Base-by-base conservation (phyloP, 345 rosid genomes). In the Citrus medica region DNA sequence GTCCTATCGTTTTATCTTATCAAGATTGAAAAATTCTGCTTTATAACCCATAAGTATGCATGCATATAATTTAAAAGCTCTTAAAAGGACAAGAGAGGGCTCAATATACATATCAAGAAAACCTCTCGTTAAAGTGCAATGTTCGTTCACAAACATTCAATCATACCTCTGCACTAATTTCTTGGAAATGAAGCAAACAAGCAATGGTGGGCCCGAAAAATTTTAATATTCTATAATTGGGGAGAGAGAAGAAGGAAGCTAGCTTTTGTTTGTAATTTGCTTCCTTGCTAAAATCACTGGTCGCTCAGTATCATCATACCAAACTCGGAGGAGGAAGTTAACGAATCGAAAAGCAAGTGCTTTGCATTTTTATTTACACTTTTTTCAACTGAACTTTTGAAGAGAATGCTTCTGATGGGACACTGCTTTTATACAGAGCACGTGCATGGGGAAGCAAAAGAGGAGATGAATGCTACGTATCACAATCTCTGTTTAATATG, bases 161-260 rank as follows among this genome's bases (percentile, higher is more conserved):
- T 78, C 24, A 73, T 69, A 61, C 27, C 59, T 56, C 73, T 60
- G 73, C 58, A 74, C 77, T 72, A 71, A 79, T 83, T 75, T 78
- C 85, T 75, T 84, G 37, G 40, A 82, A 84, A 62, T 67, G 74
- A 84, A 82, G 87, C 71, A 69, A 67, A 30, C 33, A 38, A 40
- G 51, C 6, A 59, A 73, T 28, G 63, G 81, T 69, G 70, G 85
- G 69, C 79, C 83, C 77, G 19, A 62, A 61, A 0, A 9, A 0
- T 32, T 30, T 40, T 40, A 17, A 64, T 35, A 7, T 25, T 56
- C 68, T 59, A 14, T 74, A 48, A 70, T 32, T 74, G 35, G 58
- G 32, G 68, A 69, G 76, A 75, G 37, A 65, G 35, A 74, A 32
- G 3, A 12, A 46, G 51, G 4, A 46, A 46, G 51, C 51, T 13